Conservation (phyloP, 2,329 filamentous ascomycete genomes). For the Xylaria multiplex region DNA sequence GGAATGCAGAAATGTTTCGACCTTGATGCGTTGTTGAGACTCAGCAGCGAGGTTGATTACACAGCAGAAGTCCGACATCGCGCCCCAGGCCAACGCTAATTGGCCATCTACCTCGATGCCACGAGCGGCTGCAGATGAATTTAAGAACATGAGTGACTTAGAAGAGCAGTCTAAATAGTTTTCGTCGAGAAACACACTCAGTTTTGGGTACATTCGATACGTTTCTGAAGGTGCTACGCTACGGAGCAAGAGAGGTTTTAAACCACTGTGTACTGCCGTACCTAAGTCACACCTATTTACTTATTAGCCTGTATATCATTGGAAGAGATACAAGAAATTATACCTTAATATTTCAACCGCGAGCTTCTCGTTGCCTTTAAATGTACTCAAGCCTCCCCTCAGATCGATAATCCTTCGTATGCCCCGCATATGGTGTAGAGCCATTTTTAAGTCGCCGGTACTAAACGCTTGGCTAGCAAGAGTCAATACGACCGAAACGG, state of each 20-base stretch:
- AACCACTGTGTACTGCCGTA: conserved; percentile 1
- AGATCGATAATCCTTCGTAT: conserved; percentile 52
- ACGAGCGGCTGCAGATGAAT: neutral
- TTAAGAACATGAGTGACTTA: neutral
- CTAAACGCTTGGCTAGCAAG: conserved; percentile 48
- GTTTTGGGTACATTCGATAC: conserved; percentile 8
- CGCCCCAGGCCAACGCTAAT: conserved; percentile 40
- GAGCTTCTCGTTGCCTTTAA: conserved; percentile 50
- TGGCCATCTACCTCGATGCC: conserved; percentile 30
- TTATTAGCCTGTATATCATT: neutral
- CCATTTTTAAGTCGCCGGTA: conserved; percentile 44
- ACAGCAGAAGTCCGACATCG: conserved; percentile 42
- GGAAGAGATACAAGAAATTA: neutral
- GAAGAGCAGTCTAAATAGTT: neutral
- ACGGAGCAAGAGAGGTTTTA: neutral
- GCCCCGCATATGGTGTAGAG: conserved; percentile 51
- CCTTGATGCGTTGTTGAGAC: conserved; percentile 33
- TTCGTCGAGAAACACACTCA: conserved; percentile 5
- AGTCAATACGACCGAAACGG: conserved; percentile 47
- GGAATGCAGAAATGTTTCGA: conserved; percentile 40
- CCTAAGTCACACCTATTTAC: conserved; percentile 13
- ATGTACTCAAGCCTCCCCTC: conserved; percentile 49
- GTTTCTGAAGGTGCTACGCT: neutral
- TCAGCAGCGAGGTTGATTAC: conserved; percentile 44
- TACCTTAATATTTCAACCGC: conserved; percentile 48